These are phyloP conservation scores for Puccinia polysora DNA, from an alignment of 1,284 basidiomycete species.

Conservation along the genomic window DNA sequence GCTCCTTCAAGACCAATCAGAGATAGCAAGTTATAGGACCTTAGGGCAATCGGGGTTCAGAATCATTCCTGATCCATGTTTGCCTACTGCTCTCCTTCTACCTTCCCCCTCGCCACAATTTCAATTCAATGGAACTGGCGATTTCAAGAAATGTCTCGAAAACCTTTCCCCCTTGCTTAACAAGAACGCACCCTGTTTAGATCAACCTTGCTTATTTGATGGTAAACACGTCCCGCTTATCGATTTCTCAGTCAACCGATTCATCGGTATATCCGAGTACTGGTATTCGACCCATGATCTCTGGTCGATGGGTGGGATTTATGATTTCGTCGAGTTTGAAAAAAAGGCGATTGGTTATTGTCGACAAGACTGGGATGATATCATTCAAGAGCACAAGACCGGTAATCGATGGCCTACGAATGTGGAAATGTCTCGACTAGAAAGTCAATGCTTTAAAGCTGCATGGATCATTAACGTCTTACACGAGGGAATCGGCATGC, in stretches of 20 bases:
- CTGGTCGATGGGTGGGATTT: conserved; percentile 71
- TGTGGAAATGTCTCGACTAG: no score
- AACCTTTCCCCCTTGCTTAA: conserved; percentile 74
- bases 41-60: background rate
- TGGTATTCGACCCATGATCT: no score
- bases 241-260: no score
- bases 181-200: conserved; percentile 76
- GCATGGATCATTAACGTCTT: no score
- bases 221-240: no score
- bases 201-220: no score
- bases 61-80: conserved; percentile 73
- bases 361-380: conserved; percentile 68
- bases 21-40: no score
- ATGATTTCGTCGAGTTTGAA: conserved; percentile 93
- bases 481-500: no score
- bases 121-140: conserved; percentile 76
- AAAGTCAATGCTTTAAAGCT: no score
- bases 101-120: conserved; percentile 58
- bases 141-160: conserved; percentile 75
- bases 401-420: conserved; percentile 65
- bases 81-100: conserved; percentile 69
- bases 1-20: conserved; percentile 60
- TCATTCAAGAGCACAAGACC: conserved; percentile 64
- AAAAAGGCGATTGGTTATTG: conserved; percentile 85
- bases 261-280: no score